Evolutionary conservation across 495 filamentous ascomycete genomes (phyloP), one percentile per base, ranked within the genome.

Genomic region (Hypoxylon cercidicola): DNA sequence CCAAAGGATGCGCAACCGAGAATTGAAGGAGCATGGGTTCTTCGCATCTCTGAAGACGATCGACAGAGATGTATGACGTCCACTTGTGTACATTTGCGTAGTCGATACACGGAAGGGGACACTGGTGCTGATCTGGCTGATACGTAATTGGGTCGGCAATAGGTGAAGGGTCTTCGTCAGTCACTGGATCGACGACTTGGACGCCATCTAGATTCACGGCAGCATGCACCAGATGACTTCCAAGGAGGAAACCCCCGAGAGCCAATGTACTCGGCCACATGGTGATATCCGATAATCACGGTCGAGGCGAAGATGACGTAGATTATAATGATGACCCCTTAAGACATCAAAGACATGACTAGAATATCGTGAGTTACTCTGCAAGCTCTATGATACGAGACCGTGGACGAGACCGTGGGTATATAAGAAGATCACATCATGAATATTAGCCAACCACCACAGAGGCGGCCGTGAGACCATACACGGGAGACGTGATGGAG

Each of bases 21-120:
- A 68, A 55, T 37, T 62, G 59, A 10, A 68, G 41, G 2, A 64
- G 48, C 48, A 68, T 51, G n/a, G 60, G 60, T 40, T 54, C 28
- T 10, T 49, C 15, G 44, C 65, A 68, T 13, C 60, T 45, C 18
- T 28, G 12, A 32, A 68, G 64, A 20, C 65, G 54, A 21, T 60
- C 32, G 37, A 64, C 60, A 6, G 53, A 49, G 16, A 59, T 41
- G 35, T 64, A 64, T 18, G 32, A 47, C n/a, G 44, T 60, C 60
- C 65, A 68, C 7, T 13, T 64, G 49, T 68, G 54, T 4, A 64
- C 40, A 30, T 68, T 55, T 21, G 53, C 15, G 15, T 53, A 44
- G 41, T 64, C 65, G 7, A 19, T 35, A 43, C 65, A 68, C 3
- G 60, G 60, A 11, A 64, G 41, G 5, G 60, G 65, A 19, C 65